phyloP scores from a whole-genome alignment of 208 protist genomes.

The Leishmania major region DNA sequence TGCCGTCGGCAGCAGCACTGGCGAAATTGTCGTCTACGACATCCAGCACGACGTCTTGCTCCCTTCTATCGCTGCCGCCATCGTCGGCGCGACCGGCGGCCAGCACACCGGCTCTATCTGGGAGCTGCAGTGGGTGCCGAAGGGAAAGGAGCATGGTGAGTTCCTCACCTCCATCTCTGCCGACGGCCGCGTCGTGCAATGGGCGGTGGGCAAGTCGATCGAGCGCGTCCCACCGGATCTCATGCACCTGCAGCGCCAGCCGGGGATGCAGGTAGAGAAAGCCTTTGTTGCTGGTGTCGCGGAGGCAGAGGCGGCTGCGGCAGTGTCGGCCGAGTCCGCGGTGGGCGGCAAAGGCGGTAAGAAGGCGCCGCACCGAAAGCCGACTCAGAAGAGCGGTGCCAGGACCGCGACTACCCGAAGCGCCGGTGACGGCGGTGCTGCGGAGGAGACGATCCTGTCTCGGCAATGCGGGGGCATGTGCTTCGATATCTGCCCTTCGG shows the following conservation, averaged over 20 bases:
- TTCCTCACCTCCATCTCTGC: conserved; percentile 95
- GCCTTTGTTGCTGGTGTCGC: conserved; percentile 75
- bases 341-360: conserved; percentile 1
- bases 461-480: conserved; percentile 94
- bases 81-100: conserved; percentile 42
- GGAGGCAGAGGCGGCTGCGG: conserved; percentile 52
- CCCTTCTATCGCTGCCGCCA: conserved; percentile 72
- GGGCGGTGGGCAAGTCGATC: conserved; percentile 95
- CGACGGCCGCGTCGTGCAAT: conserved; percentile 96
- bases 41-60: conserved; percentile 78
- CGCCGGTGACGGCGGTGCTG: conserved; percentile 19
- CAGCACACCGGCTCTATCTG: conserved; percentile 96
- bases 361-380: background rate
- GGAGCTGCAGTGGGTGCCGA: conserved; percentile 93
- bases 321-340: conserved; percentile 18
- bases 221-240: conserved; percentile 89
- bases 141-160: conserved; percentile 90
- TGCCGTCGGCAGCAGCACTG: conserved; percentile 92
- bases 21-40: conserved; percentile 95
- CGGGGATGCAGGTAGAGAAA: conserved; percentile 62
- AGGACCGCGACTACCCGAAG: background rate
- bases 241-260: conserved; percentile 93
- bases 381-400: background rate
- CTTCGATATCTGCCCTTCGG: conserved; percentile 91
- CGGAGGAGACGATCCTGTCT: conserved; percentile 90